Conservation (phyloP, 805 yeast genomes). For the Ogataea siamensis region DNA sequence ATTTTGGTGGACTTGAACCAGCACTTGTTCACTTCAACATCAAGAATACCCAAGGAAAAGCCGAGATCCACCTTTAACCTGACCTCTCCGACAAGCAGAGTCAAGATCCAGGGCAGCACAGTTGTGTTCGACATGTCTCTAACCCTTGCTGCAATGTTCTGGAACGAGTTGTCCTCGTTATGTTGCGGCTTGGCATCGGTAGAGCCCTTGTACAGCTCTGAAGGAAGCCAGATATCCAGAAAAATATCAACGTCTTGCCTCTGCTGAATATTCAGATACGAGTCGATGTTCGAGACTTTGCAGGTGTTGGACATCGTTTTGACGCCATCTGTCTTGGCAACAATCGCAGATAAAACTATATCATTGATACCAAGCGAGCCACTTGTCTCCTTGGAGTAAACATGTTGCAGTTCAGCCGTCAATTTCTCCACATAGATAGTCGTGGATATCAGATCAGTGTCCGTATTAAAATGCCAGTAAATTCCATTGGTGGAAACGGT, state of each 20-base stretch:
- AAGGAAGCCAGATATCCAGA: constrained; percentile 76
- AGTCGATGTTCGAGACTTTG: constrained; percentile 50
- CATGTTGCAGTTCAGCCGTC: constrained; percentile 78
- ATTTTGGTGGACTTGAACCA: constrained; percentile 73
- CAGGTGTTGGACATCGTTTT: constrained; percentile 48
- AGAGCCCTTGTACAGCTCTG: constrained; percentile 32
- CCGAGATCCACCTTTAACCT: constrained; percentile 72
- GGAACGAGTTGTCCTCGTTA: constrained; percentile 8
- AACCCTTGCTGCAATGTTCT: constrained; percentile 45
- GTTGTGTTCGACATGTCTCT: constrained; percentile 59
- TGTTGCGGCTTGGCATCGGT: constrained; percentile 14
- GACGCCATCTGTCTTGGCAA: constrained; percentile 39
- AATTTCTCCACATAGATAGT: constrained; percentile 52
- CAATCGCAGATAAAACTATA: constrained; percentile 46
- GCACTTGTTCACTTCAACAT: constrained; percentile 50
- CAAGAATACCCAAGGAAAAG: constrained; percentile 70
- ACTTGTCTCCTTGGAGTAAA: constrained; percentile 86
- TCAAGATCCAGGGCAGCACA: constrained; percentile 73
- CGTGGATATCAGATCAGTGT: constrained; percentile 39
- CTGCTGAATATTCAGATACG: constrained; percentile 77
- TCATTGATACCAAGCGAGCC: constrained; percentile 58
- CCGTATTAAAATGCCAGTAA: constrained; percentile 55
- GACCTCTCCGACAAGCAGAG: constrained; percentile 52
- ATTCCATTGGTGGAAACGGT: constrained; percentile 71
- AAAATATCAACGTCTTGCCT: constrained; percentile 83